Base-by-base conservation (phyloP, 2,329 filamentous ascomycete species). In the Aspergillus calidoustus region DNA sequence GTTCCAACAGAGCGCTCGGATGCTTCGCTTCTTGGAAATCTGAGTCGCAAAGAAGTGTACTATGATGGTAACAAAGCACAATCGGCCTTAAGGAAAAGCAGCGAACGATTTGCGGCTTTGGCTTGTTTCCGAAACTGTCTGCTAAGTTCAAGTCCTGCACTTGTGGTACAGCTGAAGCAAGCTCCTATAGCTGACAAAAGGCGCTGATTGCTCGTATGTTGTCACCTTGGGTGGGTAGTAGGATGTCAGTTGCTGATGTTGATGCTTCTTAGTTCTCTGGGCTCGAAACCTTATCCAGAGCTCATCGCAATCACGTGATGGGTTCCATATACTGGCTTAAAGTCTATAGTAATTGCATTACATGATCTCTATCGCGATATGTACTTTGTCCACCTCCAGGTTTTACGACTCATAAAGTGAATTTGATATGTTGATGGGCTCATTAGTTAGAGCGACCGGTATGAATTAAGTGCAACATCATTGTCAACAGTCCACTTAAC, bases 401-500 rank as follows among this genome's bases (percentile, higher is more conserved):
- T 25, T 31, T 48, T 48, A 41, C 11, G 34, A 2, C 34, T 30
- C 41, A 48, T 3, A 46, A 28, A 6, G 19, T 19, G 19, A 51
- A 30, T 41, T 19, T 19, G 19, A 19, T 41, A 22, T 17, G 41
- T 28, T 9, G 4, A n/a, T 48, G 7, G 4, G 22, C 17, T 48
- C 15, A 34, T 19, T n/a, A 11, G 28, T 31, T 19, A 31, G 28
- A 11, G 8, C 15, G 30, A 60, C 22, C 15, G 19, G 23, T 56
- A 60, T 30, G 31, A 9, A 52, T 47, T 25, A 50, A 51, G 49
- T 53, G 52, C 43, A 43, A 46, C 50, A 46, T 46, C 38, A 57
- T 57, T 57, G 31, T 11, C 46, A 48, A 47, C 43, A 48, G 13
- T 50, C 31, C 48, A 17, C 34, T 30, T 63, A 78, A 28, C 73